These are phyloP conservation scores for Dichotomopilus funicola DNA, from an alignment of 2,329 filamentous ascomycete genomes.

Conservation along the genomic window DNA sequence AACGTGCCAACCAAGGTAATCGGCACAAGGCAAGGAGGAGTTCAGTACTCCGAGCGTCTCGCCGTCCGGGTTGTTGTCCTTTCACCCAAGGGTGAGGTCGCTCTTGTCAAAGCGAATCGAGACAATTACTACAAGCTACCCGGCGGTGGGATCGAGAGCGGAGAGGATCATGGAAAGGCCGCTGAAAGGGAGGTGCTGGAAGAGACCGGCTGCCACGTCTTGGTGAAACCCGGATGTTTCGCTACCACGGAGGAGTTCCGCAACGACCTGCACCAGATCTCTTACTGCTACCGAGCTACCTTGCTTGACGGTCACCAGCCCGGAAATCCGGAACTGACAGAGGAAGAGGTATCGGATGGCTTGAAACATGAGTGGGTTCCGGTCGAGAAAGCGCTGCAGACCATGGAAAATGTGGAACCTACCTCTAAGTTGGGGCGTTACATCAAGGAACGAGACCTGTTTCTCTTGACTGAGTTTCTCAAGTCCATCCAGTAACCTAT, in stretches of 20 bases:
- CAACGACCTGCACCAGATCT: slow-evolving; percentile 3
- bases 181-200: slow-evolving; percentile 10
- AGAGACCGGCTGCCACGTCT: slow-evolving; percentile 8
- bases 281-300: slow-evolving; percentile 10
- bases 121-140: slow-evolving; percentile 16
- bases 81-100: neutral
- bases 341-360: slow-evolving; percentile 9
- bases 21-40: too few relatives aligned
- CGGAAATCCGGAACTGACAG: slow-evolving; percentile 1
- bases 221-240: neutral
- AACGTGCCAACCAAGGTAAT: too few relatives aligned
- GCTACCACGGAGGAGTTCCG: slow-evolving; percentile 8
- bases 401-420: slow-evolving; percentile 4
- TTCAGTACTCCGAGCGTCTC: neutral
- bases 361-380: slow-evolving; percentile 8
- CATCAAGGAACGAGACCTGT: slow-evolving; percentile 10
- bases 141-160: slow-evolving; percentile 8
- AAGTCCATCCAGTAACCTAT: neutral
- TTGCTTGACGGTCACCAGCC: neutral
- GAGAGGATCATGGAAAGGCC: slow-evolving; percentile 7
- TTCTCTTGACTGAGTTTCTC: neutral
- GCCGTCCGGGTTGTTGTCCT: slow-evolving; percentile 8
- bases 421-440: slow-evolving; percentile 10
- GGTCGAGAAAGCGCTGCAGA: slow-evolving; percentile 5
- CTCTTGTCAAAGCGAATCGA: slow-evolving; percentile 5